phyloP scores from a whole-genome alignment of 768 basidiomycete genomes.

The Amanita polypyramis region DNA sequence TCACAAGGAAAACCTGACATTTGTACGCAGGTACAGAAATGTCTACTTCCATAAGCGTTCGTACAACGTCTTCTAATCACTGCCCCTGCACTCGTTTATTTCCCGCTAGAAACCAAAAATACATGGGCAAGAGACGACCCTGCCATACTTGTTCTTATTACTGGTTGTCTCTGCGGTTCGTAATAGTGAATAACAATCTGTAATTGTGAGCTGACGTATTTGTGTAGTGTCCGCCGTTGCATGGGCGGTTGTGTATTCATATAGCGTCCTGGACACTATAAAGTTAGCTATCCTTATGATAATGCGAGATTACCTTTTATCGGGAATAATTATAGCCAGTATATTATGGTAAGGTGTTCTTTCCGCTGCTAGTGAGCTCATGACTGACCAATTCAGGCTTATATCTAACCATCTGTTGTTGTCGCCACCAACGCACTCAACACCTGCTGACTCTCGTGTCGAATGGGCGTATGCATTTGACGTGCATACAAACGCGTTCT shows the following conservation, averaged over 20 bases:
- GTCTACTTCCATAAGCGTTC: constrained; percentile 96
- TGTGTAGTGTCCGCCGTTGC: constrained; percentile 63
- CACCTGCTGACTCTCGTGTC: constrained; percentile 58
- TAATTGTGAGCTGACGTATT: background rate
- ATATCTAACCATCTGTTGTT: constrained; percentile 63
- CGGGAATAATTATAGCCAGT: constrained; percentile 67
- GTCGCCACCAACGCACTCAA: constrained; percentile 63
- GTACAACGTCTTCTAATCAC: constrained; percentile 14
- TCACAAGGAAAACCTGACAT: constrained; percentile 6
- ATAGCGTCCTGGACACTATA: constrained; percentile 42
- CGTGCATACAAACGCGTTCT: constrained; percentile 95
- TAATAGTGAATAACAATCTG: constrained; percentile 4
- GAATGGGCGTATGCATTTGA: constrained; percentile 97
- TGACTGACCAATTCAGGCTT: constrained; percentile 30
- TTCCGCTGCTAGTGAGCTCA: constrained; percentile 11
- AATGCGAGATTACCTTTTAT: constrained; percentile 76
- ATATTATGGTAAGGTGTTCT: constrained; percentile 50
- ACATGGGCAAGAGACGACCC: constrained; percentile 98
- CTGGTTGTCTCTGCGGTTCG: constrained; percentile 66
- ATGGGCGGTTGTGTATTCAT: constrained; percentile 82
- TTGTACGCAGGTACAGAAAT: constrained; percentile 65
- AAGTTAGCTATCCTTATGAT: constrained; percentile 74
- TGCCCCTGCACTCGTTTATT: background rate
- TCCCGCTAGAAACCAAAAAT: constrained; percentile 80
- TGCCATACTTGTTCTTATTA: constrained; percentile 83